A percentile compares a stretch with the other conserved stretches of the same genome.
Evolutionary conservation across 345 rosid species (phyloP).

Genomic region (Angophora floribunda): DNA sequence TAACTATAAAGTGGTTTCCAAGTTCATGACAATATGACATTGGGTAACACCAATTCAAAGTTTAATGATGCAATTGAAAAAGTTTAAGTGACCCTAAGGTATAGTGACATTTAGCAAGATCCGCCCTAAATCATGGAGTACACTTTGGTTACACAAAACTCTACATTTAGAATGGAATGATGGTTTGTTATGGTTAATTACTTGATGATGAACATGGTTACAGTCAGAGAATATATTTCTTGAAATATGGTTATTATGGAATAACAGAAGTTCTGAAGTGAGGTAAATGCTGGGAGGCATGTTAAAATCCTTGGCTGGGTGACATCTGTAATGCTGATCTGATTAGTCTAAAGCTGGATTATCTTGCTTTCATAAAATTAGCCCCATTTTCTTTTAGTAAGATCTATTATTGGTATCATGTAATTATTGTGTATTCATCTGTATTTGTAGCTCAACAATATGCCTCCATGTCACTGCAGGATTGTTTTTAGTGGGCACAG

Average conservation of each 20-base stretch:
- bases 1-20: background rate
- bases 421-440: background rate
- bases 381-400: background rate
- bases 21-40: background rate
- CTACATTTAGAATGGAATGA: background rate
- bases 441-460: background rate
- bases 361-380: background rate
- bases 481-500: slow-evolving; percentile 43
- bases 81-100: background rate
- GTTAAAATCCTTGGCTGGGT: background rate
- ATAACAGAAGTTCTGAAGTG: background rate
- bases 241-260: background rate
- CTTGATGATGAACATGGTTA: background rate
- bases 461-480: slow-evolving; percentile 13
- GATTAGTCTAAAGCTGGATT: background rate
- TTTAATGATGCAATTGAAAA: background rate
- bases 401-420: background rate
- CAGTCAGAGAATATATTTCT: background rate
- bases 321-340: background rate
- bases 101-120: background rate
- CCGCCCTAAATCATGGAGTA: background rate
- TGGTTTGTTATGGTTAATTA: background rate
- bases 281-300: background rate
- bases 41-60: background rate
- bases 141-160: background rate